These are phyloP conservation scores for Scorias spongiosa DNA, from an alignment of 2,329 filamentous ascomycete species.

Conservation along the genomic window DNA sequence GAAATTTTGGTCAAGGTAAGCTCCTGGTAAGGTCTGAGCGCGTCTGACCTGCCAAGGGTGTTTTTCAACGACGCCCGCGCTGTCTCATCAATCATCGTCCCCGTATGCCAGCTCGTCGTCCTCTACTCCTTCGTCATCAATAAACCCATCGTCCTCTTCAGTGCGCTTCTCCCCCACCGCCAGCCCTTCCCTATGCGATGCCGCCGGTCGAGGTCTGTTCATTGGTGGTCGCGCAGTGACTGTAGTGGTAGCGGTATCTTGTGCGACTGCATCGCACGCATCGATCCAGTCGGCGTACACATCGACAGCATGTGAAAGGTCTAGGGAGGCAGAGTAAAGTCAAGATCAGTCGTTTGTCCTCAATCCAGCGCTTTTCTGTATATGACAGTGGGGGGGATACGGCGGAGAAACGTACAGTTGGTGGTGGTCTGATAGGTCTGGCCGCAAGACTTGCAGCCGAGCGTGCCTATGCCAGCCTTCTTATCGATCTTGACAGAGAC, in stretches of 20 bases:
- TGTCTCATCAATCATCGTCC: conserved; percentile 12
- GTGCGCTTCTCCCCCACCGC: conserved; percentile 17
- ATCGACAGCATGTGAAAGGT: conserved; percentile 80
- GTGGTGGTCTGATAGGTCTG: conserved; percentile 87
- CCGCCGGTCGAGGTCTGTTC: conserved; percentile 1
- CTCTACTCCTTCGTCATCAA: conserved; percentile 22
- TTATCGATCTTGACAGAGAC: conserved; percentile 87
- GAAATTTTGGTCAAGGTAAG: too few species aligned
- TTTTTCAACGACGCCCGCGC: background rate
- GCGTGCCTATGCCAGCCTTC: conserved; percentile 70
- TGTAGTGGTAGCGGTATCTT: conserved; percentile 25
- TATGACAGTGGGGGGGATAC: too few species aligned
- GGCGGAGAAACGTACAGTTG: conserved; percentile 51
- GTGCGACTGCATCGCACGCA: conserved; percentile 61
- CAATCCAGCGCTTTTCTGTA: too few species aligned
- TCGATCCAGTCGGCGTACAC: conserved; percentile 98
- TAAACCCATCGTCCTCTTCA: conserved; percentile 19
- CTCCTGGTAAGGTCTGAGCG: too few species aligned
- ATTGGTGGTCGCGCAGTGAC: conserved; percentile 3
- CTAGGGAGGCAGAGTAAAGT: conserved; percentile 28
- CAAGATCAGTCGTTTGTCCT: background rate
- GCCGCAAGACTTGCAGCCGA: conserved; percentile 85
- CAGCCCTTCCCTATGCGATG: conserved; percentile 5
- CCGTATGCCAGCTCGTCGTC: conserved; percentile 16
- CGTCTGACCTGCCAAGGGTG: too few species aligned